Evolutionary conservation across 208 protist genomes (phyloP).

Genomic region (Trypanosomatidae sp.): DNA sequence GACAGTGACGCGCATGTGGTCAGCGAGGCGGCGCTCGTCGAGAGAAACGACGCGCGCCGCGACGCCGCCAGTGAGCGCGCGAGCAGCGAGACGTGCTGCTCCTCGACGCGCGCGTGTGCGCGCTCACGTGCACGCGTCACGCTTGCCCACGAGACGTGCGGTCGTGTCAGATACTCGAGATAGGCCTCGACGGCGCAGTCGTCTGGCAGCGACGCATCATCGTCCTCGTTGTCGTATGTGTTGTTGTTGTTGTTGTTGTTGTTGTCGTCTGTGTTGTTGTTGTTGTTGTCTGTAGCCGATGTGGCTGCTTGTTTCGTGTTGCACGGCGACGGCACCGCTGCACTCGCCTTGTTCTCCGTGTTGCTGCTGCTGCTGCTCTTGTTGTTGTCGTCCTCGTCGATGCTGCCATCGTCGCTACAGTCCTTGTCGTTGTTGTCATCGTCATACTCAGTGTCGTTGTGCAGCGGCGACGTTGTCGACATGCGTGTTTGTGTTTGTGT

Average conservation of each 20-base stretch:
- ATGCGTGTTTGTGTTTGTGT: too few relatives aligned
- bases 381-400: background rate
- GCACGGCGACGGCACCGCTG: background rate
- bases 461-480: too few relatives aligned
- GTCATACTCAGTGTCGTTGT: too few relatives aligned
- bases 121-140: slow-evolving; percentile 20
- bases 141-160: slow-evolving; percentile 81
- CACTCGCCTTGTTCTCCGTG: background rate
- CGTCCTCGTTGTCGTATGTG: slow-evolving; percentile 7
- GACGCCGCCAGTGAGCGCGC: slow-evolving; percentile 34
- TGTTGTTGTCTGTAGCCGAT: background rate
- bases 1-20: slow-evolving; percentile 6
- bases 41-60: slow-evolving; percentile 21
- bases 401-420: background rate
- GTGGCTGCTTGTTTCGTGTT: background rate
- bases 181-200: slow-evolving; percentile 58
- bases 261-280: background rate
- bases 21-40: slow-evolving; percentile 4
- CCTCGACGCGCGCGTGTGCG: slow-evolving; percentile 19
- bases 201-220: slow-evolving; percentile 44
- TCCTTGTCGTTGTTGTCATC: background rate
- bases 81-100: slow-evolving; percentile 19
- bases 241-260: background rate
- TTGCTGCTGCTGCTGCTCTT: background rate
- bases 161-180: slow-evolving; percentile 76